Evolutionary conservation across 441 rosid genomes (phyloP).

Genomic region (Geranium incanum): DNA sequence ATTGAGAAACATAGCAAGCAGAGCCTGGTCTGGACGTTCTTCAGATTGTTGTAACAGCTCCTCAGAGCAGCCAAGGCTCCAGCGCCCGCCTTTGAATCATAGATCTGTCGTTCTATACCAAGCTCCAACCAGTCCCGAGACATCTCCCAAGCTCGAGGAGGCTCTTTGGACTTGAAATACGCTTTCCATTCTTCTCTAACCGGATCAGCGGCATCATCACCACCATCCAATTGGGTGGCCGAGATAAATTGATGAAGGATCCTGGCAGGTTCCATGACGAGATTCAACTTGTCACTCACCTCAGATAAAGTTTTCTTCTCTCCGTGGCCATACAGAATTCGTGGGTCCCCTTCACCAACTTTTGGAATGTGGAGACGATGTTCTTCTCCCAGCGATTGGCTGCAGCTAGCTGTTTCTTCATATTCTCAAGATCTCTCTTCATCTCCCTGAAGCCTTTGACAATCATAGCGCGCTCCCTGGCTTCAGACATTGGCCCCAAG

Average conservation of each 20-base stretch:
- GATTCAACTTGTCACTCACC: not conserved
- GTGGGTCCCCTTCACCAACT: not conserved
- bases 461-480: not conserved
- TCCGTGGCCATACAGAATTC: not conserved
- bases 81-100: not conserved
- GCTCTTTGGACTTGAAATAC: not conserved
- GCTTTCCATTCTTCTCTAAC: not conserved
- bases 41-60: not conserved
- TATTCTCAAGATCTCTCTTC: not conserved
- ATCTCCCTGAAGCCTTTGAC: not conserved
- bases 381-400: constrained; percentile 4
- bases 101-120: not conserved
- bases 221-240: not conserved
- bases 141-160: constrained; percentile 4
- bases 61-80: not conserved
- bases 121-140: constrained; percentile 3
- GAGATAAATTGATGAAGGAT: not conserved
- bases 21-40: not conserved
- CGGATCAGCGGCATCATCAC: not conserved
- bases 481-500: not conserved
- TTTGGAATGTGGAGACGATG: not conserved
- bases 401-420: not conserved
- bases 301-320: not conserved
- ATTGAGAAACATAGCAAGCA: not conserved
- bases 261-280: not conserved